Percentiles rank a stretch among this genome's conserved stretches.
Evolutionary conservation across 495 filamentous ascomycete species (phyloP).

Genomic region (Aspergillus leporis): DNA sequence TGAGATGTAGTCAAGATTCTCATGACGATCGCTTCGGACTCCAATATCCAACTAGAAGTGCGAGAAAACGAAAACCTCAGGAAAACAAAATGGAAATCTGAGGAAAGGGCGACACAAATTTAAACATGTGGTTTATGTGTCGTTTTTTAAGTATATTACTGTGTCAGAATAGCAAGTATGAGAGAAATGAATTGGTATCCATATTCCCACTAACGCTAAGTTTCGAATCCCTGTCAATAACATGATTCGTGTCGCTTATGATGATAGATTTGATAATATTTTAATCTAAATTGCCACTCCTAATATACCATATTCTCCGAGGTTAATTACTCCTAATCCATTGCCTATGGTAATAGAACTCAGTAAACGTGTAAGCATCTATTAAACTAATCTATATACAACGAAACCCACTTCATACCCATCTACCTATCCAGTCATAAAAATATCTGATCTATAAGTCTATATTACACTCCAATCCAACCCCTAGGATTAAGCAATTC

Average conservation of each 20-base stretch:
- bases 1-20: conserved; percentile 33
- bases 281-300: no score
- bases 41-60: background rate
- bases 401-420: background rate
- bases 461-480: background rate
- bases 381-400: background rate
- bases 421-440: no score
- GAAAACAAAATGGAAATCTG: background rate
- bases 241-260: background rate
- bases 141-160: background rate
- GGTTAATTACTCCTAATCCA: no score
- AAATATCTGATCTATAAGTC: background rate
- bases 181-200: background rate
- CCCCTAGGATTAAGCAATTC: conserved; percentile 12
- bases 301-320: no score
- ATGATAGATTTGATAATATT: no score
- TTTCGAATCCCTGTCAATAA: background rate
- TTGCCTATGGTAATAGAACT: no score
- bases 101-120: background rate
- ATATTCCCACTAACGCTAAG: background rate
- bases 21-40: background rate
- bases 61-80: background rate
- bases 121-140: background rate
- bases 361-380: background rate
- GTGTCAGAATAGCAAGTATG: background rate